These are phyloP conservation scores for Carex arenaria DNA, from an alignment of 202 grass and related monocot genomes.

Conservation along the genomic window DNA sequence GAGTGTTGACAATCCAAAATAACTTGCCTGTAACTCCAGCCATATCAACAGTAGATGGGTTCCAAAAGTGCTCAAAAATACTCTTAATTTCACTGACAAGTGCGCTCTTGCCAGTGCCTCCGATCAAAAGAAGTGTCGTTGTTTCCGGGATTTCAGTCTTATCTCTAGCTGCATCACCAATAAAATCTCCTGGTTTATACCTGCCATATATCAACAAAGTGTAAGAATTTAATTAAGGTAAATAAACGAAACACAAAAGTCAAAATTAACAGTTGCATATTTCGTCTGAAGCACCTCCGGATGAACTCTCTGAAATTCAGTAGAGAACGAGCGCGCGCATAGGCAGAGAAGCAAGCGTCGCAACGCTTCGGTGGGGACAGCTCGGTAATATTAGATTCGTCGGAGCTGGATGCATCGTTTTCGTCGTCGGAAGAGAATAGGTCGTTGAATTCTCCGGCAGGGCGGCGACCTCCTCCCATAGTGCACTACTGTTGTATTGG, in stretches of 20 bases:
- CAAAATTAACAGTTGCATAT: neutral
- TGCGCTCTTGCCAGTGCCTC: slow-evolving; percentile 71
- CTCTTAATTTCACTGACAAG: slow-evolving; percentile 61
- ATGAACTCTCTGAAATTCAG: slow-evolving; percentile 21
- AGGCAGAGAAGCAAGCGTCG: slow-evolving; percentile 3
- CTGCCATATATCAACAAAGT: slow-evolving; percentile 15
- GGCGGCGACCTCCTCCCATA: slow-evolving; percentile 18
- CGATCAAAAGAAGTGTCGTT: slow-evolving; percentile 63
- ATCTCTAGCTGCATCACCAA: slow-evolving; percentile 39
- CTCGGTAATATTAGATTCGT: neutral
- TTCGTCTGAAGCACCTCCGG: slow-evolving; percentile 4
- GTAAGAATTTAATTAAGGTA: neutral
- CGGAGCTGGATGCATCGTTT: neutral
- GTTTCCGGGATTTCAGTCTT: slow-evolving; percentile 47
- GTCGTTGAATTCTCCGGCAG: neutral
- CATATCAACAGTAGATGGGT: slow-evolving; percentile 33
- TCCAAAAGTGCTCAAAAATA: slow-evolving; percentile 56
- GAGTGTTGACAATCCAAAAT: neutral
- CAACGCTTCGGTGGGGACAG: neutral
- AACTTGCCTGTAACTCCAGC: slow-evolving; percentile 46
- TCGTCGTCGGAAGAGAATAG: neutral
- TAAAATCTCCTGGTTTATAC: slow-evolving; percentile 63
- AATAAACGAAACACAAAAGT: neutral
- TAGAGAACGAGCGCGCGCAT: neutral
- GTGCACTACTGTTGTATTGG: neutral